Conservation (phyloP, 805 yeast species). For the Lipomyces chichibuensis region DNA sequence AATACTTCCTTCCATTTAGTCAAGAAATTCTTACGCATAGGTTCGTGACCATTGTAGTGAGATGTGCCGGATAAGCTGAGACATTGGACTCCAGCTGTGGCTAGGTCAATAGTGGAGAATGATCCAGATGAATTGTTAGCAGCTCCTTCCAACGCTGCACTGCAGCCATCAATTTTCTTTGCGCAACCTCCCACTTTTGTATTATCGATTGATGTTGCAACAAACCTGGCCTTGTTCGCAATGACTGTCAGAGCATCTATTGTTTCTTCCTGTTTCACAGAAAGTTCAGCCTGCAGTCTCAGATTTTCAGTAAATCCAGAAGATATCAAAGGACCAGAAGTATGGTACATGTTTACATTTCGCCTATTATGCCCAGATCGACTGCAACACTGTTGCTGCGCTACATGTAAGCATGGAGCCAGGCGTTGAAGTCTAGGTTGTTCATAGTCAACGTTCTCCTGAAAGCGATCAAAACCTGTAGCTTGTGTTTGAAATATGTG, state of each 20-base stretch:
- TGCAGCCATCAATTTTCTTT: background rate
- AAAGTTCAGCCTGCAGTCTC: background rate
- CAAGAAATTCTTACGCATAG: background rate
- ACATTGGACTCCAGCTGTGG: background rate
- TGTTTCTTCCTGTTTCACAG: background rate
- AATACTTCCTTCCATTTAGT: background rate
- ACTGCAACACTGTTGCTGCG: background rate
- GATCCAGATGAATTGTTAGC: background rate
- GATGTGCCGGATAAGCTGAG: background rate
- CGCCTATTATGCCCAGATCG: too few relatives aligned
- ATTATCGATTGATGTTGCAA: background rate
- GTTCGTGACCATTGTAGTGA: background rate
- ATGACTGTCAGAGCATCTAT: background rate
- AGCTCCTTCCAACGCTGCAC: background rate
- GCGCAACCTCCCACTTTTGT: background rate
- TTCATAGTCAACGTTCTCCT: background rate
- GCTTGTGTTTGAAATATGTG: background rate
- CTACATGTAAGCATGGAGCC: background rate
- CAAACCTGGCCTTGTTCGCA: background rate
- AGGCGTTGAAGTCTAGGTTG: background rate
- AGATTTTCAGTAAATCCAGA: slow-evolving; percentile 4
- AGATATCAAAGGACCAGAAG: slow-evolving; percentile 2
- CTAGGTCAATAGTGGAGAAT: background rate
- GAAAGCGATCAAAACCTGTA: background rate
- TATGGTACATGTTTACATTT: background rate